Base-by-base conservation (phyloP, 345 rosid species). In the Eucalyptus polybractea region DNA sequence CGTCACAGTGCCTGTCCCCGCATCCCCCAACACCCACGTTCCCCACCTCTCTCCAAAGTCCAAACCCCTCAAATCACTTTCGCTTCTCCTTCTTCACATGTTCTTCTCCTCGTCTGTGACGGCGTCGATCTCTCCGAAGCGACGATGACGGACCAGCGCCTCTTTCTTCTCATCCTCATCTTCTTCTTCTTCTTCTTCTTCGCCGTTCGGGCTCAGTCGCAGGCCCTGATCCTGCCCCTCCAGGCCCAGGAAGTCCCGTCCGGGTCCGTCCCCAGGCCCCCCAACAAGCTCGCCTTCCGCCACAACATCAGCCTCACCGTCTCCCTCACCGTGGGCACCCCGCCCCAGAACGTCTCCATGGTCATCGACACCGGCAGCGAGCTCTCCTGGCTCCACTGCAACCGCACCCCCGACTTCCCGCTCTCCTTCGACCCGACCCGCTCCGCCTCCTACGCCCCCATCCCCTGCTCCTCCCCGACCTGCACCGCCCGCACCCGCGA, bases 321-420 rank as follows among this genome's bases (percentile, higher is more conserved):
- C 58, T 92, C 96, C 72, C 93, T 97, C 87, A 90, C 97, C 44
- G 97, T 94, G 50, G 99, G 99, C 40, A 95, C 97, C 15, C 99
- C 98, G 33, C 98, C 99, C 19, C 98, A 97, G 89, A 96, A 95
- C 89, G 95, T 95, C 86, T 92, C 99, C 90, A 93, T 97, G 97
- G 99, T 95, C 60, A 89, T 97, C 53, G 98, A 97, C 95, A 97
- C 99, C 10, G 98, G 99, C 29, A 95, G 98, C 88, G 99, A 97
- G 89, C 98, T 96, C 91, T 94, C 98, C 29, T 97, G 99, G 99
- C 94, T 97, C 50, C 95, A 93, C n/a, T 97, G 99, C 90, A 96
- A 95, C 94, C 93, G 89, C 40, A 91, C 92, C 56, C 72, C 85
- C 16, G 60, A 86, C 21, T 90, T 90, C 89, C 94, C 95, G 89